Percentiles rank a stretch among this genome's conserved stretches.
Evolutionary conservation across 1,284 basidiomycete genomes (phyloP).

Genomic region (Microbotryum silenes-acaulis): DNA sequence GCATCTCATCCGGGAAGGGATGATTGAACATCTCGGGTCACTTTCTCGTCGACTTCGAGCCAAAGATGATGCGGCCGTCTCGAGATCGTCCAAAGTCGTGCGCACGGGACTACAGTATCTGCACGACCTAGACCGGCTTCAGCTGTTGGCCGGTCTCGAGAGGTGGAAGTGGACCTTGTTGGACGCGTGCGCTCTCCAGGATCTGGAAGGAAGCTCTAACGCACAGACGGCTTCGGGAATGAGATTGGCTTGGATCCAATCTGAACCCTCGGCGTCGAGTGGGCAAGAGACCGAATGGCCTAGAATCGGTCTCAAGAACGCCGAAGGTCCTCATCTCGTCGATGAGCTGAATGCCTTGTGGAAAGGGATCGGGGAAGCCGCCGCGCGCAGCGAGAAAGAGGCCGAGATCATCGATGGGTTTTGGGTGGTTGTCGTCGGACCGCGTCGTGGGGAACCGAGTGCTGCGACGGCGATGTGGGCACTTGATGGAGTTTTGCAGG

Average conservation of each 20-base stretch:
- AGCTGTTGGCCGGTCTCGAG: slow-evolving; percentile 53
- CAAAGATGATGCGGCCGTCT: slow-evolving; percentile 61
- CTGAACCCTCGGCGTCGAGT: not conserved
- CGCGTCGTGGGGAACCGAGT: slow-evolving; percentile 40
- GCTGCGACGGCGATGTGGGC: slow-evolving; percentile 58
- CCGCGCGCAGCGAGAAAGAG: slow-evolving; percentile 47
- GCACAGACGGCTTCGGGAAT: not conserved
- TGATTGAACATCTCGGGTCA: slow-evolving; percentile 54
- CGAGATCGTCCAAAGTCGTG: slow-evolving; percentile 58
- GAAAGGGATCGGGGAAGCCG: slow-evolving; percentile 55
- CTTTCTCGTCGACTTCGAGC: slow-evolving; percentile 61
- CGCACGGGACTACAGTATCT: slow-evolving; percentile 58
- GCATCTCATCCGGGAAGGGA: slow-evolving; percentile 7
- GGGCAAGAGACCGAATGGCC: slow-evolving; percentile 33
- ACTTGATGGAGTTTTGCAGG: slow-evolving; percentile 58
- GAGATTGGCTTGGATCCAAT: slow-evolving; percentile 5
- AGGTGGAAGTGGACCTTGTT: slow-evolving; percentile 80
- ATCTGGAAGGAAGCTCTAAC: too few species aligned
- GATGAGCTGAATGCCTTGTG: slow-evolving; percentile 61
- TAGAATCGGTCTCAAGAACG: slow-evolving; percentile 52
- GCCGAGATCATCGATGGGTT: slow-evolving; percentile 74
- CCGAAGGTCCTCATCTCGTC: slow-evolving; percentile 53
- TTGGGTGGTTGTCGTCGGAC: slow-evolving; percentile 49
- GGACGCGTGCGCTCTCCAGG: slow-evolving; percentile 50
- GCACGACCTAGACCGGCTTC: too few species aligned